phyloP scores from a whole-genome alignment of 768 basidiomycete species.

The Podaxis sp. region DNA sequence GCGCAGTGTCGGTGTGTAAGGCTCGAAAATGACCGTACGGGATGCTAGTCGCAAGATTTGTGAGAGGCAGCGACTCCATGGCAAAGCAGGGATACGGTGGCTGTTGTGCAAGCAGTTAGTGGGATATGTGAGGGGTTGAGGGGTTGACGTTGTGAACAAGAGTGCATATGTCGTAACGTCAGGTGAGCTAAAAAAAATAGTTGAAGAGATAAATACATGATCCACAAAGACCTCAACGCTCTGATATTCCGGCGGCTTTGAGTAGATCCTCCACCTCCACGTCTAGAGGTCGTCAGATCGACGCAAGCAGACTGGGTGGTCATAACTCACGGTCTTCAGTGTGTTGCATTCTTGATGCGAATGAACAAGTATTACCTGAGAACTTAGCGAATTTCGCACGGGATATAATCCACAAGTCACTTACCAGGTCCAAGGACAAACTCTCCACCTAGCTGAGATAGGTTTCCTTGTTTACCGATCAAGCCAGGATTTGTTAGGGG shows the following conservation, averaged over 20 bases:
- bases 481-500: conserved; percentile 38
- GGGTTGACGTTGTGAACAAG: neutral
- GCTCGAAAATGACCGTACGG: neutral
- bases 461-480: conserved; percentile 59
- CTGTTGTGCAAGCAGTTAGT: neutral
- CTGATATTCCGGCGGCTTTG: conserved; percentile 34
- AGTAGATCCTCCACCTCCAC: conserved; percentile 46
- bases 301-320: conserved; percentile 17
- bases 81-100: neutral
- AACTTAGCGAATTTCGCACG: neutral
- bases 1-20: neutral
- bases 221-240: neutral
- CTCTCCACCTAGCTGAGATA: conserved; percentile 61
- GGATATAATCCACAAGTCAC: conserved; percentile 1
- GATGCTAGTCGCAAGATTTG: neutral
- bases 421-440: conserved; percentile 57
- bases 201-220: neutral
- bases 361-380: conserved; percentile 41
- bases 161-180: neutral
- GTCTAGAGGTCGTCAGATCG: conserved; percentile 27
- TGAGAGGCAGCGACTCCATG: neutral
- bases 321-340: conserved; percentile 53
- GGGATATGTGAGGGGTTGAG: neutral
- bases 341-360: conserved; percentile 56
- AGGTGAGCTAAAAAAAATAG: neutral